Base-by-base conservation (phyloP, 2,329 filamentous ascomycete genomes). In the Talaromyces sp. region DNA sequence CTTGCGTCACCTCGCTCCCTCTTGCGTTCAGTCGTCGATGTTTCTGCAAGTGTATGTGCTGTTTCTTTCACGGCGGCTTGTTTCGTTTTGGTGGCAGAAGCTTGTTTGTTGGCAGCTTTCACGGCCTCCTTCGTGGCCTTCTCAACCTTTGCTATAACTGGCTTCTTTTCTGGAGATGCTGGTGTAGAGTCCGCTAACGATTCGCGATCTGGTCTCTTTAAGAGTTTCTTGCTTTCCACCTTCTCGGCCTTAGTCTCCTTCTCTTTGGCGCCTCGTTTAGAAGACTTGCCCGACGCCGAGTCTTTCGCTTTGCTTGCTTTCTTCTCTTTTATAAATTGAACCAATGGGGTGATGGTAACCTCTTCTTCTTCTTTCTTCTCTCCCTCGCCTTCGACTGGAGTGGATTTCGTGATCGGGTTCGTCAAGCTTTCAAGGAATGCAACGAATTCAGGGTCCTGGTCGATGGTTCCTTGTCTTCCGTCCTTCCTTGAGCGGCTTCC, bases 401-500 rank as follows among this genome's bases (percentile, higher is more conserved):
- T 72, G 13, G 86, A 77, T 72, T 86, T 89, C n/a, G 79, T 78
- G 67, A 87, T 83, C 2, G 86, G 87, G 70, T 96, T 92, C 1
- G 93, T 96, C 56, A 98, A 84, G 62, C 87, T 90, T 75, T 96
- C 91, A 8, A 99, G 84, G 75, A 98, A 99, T 31, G 89, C 88
- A 82, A 97, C 96, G 72, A 97, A 99, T 71, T 98, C 95, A 0
- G 92, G 88, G 73, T 99, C 95, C 75, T 97, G 93, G 72, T 99
- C 95, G 70, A 99, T 98, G 3, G 93, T 97, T 62, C 94, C 95
- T 75, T 97, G 92, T 15, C 93, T 89, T 62, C 88, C 87, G 81
- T 99, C 95, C 62, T 87, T 86, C 39, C 92, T 88, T 59, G 87
- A 86, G 75, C 91, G 92, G 41, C 84, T 86, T 66, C 86, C 87